Evolutionary conservation across 345 rosid species (phyloP), one percentile per base, ranked within the genome.

Genomic region (Orychophragmus violaceus): DNA sequence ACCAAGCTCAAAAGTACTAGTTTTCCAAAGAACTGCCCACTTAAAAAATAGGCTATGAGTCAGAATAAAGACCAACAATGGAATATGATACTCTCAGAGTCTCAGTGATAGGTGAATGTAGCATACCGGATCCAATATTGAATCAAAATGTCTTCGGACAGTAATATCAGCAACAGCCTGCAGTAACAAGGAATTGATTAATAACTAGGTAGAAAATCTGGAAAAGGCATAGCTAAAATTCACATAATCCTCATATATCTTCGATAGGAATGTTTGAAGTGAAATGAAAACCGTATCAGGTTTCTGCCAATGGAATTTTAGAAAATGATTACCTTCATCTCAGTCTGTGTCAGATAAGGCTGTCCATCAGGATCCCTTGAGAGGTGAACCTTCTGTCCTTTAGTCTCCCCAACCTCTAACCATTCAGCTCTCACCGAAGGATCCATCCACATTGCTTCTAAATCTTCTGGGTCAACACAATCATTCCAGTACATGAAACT

Each of bases 311-410:
- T 64, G 0, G 22, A 30, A 3, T 8, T 30, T 23, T 36, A 45
- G 12, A 35, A 11, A 9, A 30, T 27, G 19, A 18, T 66, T 73
- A 90, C 97, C 93, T 72, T 85, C 88, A 94, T 88, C 82, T 90
- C 97, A 8, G 87, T 88, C 76, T 85, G 95, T 32, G 99, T 94
- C 54, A 94, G 80, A 74, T 85, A 94, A 61, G 90, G 81, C 64
- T 94, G 85, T 1, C 99, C 99, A 64, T 88, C 96, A 41, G 96
- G 95, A 87, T 94, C 99, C 70, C 95, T 79, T 7, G 99, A 94
- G 62, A 94, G 80, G 56, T 87, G 95, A 79, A 94, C 87, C 69
- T 82, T 90, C 56, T 87, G 87, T 9, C 86, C 97, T 79, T 42
- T 74, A 45, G 82, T 73, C 79, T 94, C 99, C 42, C 99, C 97